Conservation (phyloP, 352 stramenopile genomes). For the Globisporangium perplexum region DNA sequence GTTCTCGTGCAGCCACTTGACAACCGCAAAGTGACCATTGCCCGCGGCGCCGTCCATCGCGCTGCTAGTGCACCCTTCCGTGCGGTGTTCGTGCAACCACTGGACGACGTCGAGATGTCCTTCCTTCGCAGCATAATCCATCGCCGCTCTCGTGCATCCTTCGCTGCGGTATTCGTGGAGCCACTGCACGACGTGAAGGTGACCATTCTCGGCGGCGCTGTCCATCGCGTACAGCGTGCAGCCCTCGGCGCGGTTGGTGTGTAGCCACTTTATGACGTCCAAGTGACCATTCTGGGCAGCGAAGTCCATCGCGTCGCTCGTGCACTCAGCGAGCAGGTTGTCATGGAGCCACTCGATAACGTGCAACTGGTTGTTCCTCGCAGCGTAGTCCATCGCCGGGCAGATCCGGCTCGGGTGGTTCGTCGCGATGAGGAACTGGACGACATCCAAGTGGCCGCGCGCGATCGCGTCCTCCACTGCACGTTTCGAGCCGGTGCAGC, state of each 20-base stretch:
- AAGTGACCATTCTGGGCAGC: conserved; percentile 32
- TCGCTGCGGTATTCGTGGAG: conserved; percentile 32
- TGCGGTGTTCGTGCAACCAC: conserved; percentile 2
- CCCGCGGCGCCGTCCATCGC: conserved; percentile 6
- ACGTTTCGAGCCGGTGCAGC: conserved; percentile 1
- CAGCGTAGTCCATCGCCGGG: conserved; percentile 10
- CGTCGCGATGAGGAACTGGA: conserved; percentile 1
- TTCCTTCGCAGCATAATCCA: conserved; percentile 5
- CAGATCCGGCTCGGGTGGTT: conserved; percentile 5
- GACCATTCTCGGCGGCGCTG: conserved; percentile 24
- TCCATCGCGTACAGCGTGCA: conserved; percentile 10
- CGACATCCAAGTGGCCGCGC: conserved; percentile 2
- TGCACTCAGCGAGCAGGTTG: conserved; percentile 7
- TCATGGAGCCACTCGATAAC: conserved; percentile 7
- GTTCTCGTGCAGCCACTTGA: conserved; percentile 7
- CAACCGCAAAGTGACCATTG: conserved; percentile 1
- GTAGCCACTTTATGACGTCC: conserved; percentile 51
- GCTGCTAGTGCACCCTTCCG: conserved; percentile 1
- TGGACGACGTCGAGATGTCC: conserved; percentile 2
- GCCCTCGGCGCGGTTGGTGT: conserved; percentile 27
- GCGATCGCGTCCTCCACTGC: conserved; percentile 6
- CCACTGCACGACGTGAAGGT: conserved; percentile 48
- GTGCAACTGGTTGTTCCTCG: conserved; percentile 5
- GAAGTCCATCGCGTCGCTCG: conserved; percentile 11
- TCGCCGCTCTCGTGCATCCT: conserved; percentile 4